A percentile compares a stretch with the other conserved stretches of the same genome.
phyloP scores from a whole-genome alignment of 345 rosid genomes.

The Rhizophora mangle region DNA sequence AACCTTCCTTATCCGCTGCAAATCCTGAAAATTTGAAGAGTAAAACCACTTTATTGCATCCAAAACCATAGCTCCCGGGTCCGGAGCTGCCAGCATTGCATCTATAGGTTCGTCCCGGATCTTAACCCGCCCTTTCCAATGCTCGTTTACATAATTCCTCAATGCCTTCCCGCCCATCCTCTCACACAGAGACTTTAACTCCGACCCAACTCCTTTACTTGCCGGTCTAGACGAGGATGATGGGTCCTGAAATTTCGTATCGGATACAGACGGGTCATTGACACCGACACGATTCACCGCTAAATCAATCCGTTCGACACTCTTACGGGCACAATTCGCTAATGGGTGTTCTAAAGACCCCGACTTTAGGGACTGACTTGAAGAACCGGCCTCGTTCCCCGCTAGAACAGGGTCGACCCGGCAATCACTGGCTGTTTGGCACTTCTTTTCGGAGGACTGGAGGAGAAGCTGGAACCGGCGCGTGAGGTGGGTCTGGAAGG shows the following conservation, averaged over 20 bases:
- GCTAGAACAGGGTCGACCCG: conserved; percentile 1
- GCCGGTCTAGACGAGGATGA: conserved; percentile 12
- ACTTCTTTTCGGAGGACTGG: conserved; percentile 30
- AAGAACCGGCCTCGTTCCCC: neutral
- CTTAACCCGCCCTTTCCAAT: conserved; percentile 33
- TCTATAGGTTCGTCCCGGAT: conserved; percentile 39
- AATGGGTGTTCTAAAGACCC: conserved; percentile 1
- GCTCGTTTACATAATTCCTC: conserved; percentile 37
- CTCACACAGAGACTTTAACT: conserved; percentile 40
- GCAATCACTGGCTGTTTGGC: neutral
- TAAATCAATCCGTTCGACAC: conserved; percentile 12
- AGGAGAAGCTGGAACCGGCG: conserved; percentile 47
- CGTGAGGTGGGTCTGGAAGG: conserved; percentile 38
- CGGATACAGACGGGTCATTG: neutral
- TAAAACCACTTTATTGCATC: conserved; percentile 58
- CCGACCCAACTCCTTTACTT: neutral
- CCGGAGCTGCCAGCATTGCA: conserved; percentile 38
- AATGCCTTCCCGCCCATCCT: conserved; percentile 58
- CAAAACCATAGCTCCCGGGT: conserved; percentile 55
- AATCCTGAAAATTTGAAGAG: conserved; percentile 13
- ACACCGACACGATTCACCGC: neutral
- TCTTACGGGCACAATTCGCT: neutral
- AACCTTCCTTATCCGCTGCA: conserved; percentile 35
- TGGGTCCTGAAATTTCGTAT: neutral
- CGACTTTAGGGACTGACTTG: neutral